These are phyloP conservation scores for Sphaerulina vaccinii DNA, from an alignment of 2,329 filamentous ascomycete species.

Conservation along the genomic window DNA sequence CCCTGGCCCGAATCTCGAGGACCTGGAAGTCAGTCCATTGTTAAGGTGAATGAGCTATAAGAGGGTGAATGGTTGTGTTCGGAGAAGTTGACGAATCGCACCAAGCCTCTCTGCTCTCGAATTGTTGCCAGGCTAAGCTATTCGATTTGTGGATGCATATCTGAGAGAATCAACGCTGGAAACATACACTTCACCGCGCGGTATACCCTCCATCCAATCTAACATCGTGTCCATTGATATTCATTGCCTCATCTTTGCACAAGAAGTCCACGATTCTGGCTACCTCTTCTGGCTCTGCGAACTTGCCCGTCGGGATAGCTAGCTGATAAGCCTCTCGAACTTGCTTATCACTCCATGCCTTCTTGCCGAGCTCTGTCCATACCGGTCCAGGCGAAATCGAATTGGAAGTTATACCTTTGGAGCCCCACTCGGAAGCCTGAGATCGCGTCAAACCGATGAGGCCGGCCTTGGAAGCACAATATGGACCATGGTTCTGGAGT, in stretches of 20 bases:
- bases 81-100: too few species aligned
- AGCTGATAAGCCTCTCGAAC: slow-evolving; percentile 29
- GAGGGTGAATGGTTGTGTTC: too few species aligned
- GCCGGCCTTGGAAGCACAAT: slow-evolving; percentile 51
- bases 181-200: slow-evolving; percentile 22
- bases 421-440: slow-evolving; percentile 51
- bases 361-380: slow-evolving; percentile 48
- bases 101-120: too few species aligned
- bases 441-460: slow-evolving; percentile 46
- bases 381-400: slow-evolving; percentile 48
- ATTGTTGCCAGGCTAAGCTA: too few species aligned
- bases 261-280: slow-evolving; percentile 63
- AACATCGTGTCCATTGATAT: slow-evolving; percentile 42
- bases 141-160: too few species aligned
- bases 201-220: slow-evolving; percentile 39
- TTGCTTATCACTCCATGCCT: slow-evolving; percentile 35
- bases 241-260: slow-evolving; percentile 37
- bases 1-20: too few species aligned
- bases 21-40: too few species aligned
- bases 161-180: too few species aligned
- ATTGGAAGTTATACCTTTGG: slow-evolving; percentile 48
- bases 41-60: too few species aligned
- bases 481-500: slow-evolving; percentile 47
- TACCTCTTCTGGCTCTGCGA: slow-evolving; percentile 52
- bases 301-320: slow-evolving; percentile 32